Evolutionary conservation across 371 early-diverging fungal species (phyloP), one percentile per base, ranked within the genome.

Genomic region (Mortierella sp.): DNA sequence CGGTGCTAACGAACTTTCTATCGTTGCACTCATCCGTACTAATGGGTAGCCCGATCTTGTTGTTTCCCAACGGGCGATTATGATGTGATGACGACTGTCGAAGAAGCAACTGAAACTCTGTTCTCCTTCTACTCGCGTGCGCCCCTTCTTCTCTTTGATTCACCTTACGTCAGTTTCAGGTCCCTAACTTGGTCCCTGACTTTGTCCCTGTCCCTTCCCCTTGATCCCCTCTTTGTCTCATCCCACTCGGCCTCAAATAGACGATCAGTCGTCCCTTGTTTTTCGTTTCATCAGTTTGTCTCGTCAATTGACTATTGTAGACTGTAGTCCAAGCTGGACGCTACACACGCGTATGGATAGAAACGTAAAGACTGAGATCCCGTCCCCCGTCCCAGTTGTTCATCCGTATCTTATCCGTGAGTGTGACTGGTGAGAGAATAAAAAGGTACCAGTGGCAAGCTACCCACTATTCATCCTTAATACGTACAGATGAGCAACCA

Each of bases 91-190:
- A 31, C 14, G 34, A 55, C 58, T 31, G 10, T 61, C 34, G 19
- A 19, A 7, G 19, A 34, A 2, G 37, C 61, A 61, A 61, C 9
- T 37, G 61, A 61, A 22, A 31, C 14, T 13, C 1, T 58, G 14
- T 5, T 34, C 34, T 19, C 6, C 37, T 34, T 22, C 37, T 31
- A 2, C 61, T 58, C 61, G 61, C 34, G 61, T 58, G 61, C 40
- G 8, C n/a, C 61, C 11, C 22, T 16, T 11, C 19, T 19, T 43
- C 16, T 41, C 64, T 22, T 64, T 41, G 40, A 65, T 61, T 22
- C 61, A 37, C 37, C 61, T 61, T 61, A 37, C 61, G 61, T 61
- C 61, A 61, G 61, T 61, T 61, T 37, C 61, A 34, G 52, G 26
- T n/a, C n/a, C n/a, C n/a, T n/a, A n/a, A n/a, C n/a, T n/a, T n/a